Percentiles rank a stretch among this genome's conserved stretches.
phyloP scores from a whole-genome alignment of 2,329 filamentous ascomycete genomes.

The Rhynchosporium agropyri region DNA sequence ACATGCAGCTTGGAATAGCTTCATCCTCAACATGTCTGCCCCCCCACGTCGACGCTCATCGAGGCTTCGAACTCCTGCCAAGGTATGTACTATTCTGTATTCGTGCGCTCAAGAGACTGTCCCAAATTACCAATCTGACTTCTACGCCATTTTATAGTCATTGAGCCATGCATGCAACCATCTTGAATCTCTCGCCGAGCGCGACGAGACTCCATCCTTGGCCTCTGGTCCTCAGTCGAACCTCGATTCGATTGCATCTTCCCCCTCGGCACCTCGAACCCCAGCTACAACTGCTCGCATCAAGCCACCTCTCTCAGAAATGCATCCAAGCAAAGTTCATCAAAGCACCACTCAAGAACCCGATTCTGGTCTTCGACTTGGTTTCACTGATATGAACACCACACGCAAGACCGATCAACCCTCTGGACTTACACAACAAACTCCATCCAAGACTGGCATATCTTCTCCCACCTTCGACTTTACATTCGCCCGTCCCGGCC shows the following conservation, averaged over 20 bases:
- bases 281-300: conserved; percentile 67
- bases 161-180: conserved; percentile 29
- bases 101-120: conserved; percentile 2
- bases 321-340: conserved; percentile 87
- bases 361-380: conserved; percentile 79
- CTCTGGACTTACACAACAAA: conserved; percentile 54
- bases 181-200: conserved; percentile 39
- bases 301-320: conserved; percentile 76
- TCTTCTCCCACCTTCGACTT: conserved; percentile 68
- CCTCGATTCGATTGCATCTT: conserved; percentile 34
- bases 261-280: conserved; percentile 47
- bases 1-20: conserved; percentile 1
- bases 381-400: conserved; percentile 70
- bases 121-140: conserved; percentile 5
- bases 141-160: conserved; percentile 21
- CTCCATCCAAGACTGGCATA: conserved; percentile 62
- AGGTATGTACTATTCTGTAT: conserved; percentile 30
- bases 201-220: conserved; percentile 36
- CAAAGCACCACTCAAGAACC: conserved; percentile 72
- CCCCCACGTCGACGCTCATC: conserved; percentile 42
- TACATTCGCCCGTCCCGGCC: conserved; percentile 58
- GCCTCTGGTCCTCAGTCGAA: conserved; percentile 26
- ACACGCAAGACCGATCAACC: conserved; percentile 45
- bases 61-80: conserved; percentile 41
- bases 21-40: conserved; percentile 31